Conservation (phyloP, 1,284 basidiomycete genomes). For the Ustanciosporium gigantosporum region DNA sequence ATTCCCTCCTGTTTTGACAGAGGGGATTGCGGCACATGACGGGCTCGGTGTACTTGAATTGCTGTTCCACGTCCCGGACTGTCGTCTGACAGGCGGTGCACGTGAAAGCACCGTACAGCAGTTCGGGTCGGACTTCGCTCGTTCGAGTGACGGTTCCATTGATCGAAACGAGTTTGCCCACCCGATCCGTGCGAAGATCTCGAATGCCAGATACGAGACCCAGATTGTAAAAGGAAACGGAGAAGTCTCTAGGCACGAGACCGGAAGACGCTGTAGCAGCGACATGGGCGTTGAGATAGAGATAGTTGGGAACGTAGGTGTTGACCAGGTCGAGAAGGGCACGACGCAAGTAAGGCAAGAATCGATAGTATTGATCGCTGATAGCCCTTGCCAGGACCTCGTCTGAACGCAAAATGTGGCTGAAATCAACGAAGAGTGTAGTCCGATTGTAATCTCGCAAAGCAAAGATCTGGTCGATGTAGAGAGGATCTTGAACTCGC, state of each 20-base stretch:
- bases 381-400: slow-evolving; percentile 91
- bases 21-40: slow-evolving; percentile 88
- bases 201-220: slow-evolving; percentile 91
- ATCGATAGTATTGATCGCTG: slow-evolving; percentile 82
- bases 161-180: slow-evolving; percentile 55
- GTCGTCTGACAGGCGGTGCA: slow-evolving; percentile 85
- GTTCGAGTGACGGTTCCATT: slow-evolving; percentile 79
- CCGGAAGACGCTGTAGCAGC: slow-evolving; percentile 70
- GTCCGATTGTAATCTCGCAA: slow-evolving; percentile 91
- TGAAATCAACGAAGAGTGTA: slow-evolving; percentile 94
- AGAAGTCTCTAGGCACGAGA: slow-evolving; percentile 88
- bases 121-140: slow-evolving; percentile 93
- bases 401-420: slow-evolving; percentile 84
- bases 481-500: slow-evolving; percentile 67
- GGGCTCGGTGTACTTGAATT: slow-evolving; percentile 99
- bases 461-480: slow-evolving; percentile 86
- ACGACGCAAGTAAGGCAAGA: slow-evolving; percentile 88
- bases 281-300: slow-evolving; percentile 76
- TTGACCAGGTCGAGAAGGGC: slow-evolving; percentile 86
- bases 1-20: slow-evolving; percentile 85
- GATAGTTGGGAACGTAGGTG: slow-evolving; percentile 85
- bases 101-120: slow-evolving; percentile 89
- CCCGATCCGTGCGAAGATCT: slow-evolving; percentile 68
- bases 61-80: slow-evolving; percentile 95
- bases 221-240: slow-evolving; percentile 93